Base-by-base conservation (phyloP, 2,329 filamentous ascomycete species). In the Boeremia lycopersici region DNA sequence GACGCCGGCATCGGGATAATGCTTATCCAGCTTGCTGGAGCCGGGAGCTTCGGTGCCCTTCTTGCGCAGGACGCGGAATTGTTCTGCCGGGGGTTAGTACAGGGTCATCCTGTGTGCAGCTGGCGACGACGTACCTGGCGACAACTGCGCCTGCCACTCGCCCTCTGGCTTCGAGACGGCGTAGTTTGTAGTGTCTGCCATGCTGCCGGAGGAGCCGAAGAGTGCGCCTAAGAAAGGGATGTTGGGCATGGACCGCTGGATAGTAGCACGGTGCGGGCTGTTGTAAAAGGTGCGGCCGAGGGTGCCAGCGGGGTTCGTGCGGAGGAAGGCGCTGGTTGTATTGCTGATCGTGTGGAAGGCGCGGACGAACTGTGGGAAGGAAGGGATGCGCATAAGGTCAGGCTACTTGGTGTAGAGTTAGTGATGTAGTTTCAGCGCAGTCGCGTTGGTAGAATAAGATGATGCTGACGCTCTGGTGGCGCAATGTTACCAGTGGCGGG, bases 11-110 rank as follows among this genome's bases (percentile, higher is more conserved):
- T 82, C 76, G 1, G 92, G 87, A 72, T 87, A 84, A 81, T 97
- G 92, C 75, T 93, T 91, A 80, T 99, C 89, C 74, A 89, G 97
- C 74, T 89, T 86, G 69, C 93, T 93, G 6, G 88, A 87, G 64
- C 85, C 87, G 13, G 93, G 85, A 2, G 85, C 77, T 74, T 99
- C 96, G 40, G 95, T 99, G 67, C 93, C 95, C 76, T 97, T 93
- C 74, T 96, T 81, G 60, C 95, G 89, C 50, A 99, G 86, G 71
- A 99, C 84, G 62, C 91, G 90, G 81, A 98, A 99, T 83, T 99
- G 95, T 70, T 97, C 93, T 96, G 67, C 48, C 66, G 9, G 29
- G 5, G 62, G 43, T 64, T 39, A 59, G 59, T 26, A 8, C 7
- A 19, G 6, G 10, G 15, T 10, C 5, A 25, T 10, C 13, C 6